Percentiles rank a stretch among this genome's conserved stretches.
phyloP scores from a whole-genome alignment of 441 rosid genomes.

The Pelargonium australe region DNA sequence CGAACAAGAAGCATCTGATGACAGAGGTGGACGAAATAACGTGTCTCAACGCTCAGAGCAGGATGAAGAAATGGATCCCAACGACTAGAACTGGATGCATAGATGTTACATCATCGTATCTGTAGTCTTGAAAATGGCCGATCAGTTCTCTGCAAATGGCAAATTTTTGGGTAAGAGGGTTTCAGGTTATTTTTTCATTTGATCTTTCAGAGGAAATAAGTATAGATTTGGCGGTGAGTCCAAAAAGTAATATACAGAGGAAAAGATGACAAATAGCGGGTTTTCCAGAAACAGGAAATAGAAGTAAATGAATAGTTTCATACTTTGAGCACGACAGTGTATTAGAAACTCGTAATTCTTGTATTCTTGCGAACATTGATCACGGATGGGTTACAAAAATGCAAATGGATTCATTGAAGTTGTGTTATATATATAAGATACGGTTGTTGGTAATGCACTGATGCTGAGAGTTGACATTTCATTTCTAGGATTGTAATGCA shows the following conservation, averaged over 20 bases:
- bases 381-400: too few species aligned
- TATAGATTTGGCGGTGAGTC: conserved; percentile 10
- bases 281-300: conserved; percentile 24
- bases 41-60: conserved; percentile 42
- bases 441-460: too few species aligned
- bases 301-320: conserved; percentile 24
- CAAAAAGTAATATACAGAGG: background rate
- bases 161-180: conserved; percentile 23
- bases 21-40: conserved; percentile 36
- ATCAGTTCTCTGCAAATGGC: conserved; percentile 24
- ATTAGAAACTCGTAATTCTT: background rate
- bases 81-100: conserved; percentile 44
- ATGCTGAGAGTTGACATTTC: too few species aligned
- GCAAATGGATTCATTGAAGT: too few species aligned
- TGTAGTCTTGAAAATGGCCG: conserved; percentile 18
- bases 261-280: conserved; percentile 2
- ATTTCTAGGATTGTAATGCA: too few species aligned
- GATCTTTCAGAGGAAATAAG: conserved; percentile 22
- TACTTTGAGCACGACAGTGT: background rate
- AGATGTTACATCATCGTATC: conserved; percentile 14
- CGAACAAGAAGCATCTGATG: conserved; percentile 58
- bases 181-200: conserved; percentile 27
- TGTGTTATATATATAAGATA: too few species aligned
- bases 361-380: background rate
- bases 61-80: conserved; percentile 93